Evolutionary conservation across 371 early-diverging fungal species (phyloP).

Genomic region (Lichtheimia hyalospora): DNA sequence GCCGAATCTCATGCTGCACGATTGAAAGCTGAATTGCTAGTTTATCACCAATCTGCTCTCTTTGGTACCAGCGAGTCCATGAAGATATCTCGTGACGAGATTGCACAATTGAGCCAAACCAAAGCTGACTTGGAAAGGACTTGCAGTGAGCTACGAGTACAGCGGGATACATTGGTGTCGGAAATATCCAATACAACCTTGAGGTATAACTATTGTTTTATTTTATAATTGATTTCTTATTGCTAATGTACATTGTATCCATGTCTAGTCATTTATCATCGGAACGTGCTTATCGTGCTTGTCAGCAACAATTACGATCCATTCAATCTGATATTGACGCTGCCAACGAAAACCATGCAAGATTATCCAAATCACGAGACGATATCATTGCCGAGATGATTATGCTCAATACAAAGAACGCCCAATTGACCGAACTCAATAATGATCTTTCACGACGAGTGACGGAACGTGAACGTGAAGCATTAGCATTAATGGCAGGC

Average conservation of each 20-base stretch:
- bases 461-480: conserved; percentile 35
- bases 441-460: conserved; percentile 54
- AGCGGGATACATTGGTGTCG: conserved; percentile 28
- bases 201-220: conserved; percentile 18
- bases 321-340: conserved; percentile 27
- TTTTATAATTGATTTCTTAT: conserved; percentile 12
- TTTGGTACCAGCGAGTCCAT: conserved; percentile 15
- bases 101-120: conserved; percentile 29
- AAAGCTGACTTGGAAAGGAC: conserved; percentile 35
- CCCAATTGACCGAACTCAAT: conserved; percentile 53
- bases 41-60: conserved; percentile 37
- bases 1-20: conserved; percentile 28
- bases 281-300: conserved; percentile 28
- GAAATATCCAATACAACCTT: conserved; percentile 1
- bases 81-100: conserved; percentile 30
- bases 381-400: conserved; percentile 54
- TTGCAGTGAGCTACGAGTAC: conserved; percentile 35
- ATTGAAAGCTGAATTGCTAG: conserved; percentile 32
- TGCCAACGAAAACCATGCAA: conserved; percentile 19
- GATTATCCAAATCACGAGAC: conserved; percentile 30
- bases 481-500: conserved; percentile 24
- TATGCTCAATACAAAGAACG: conserved; percentile 54
- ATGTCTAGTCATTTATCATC: no score
- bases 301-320: conserved; percentile 37
- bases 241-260: conserved; percentile 18